Percentiles rank a stretch among this genome's conserved stretches.
Conservation (phyloP, 2,329 filamentous ascomycete genomes). For the Aspergillus awamori region DNA sequence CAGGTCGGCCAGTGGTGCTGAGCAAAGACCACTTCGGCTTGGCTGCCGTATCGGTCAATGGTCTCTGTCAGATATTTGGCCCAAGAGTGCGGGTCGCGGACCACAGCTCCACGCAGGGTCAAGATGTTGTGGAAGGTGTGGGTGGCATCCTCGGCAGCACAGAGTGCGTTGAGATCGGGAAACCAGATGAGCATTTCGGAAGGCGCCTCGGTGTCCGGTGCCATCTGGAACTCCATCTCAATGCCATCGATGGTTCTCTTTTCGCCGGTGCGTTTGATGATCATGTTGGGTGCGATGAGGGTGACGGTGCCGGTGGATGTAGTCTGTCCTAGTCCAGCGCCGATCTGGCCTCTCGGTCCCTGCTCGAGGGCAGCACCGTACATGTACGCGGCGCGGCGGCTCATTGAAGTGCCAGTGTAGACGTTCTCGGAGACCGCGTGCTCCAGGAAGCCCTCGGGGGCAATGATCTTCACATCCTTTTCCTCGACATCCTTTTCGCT, state of each 20-base stretch:
- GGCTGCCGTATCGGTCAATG: constrained; percentile 34
- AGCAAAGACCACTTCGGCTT: constrained; percentile 40
- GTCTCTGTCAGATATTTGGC: constrained; percentile 40
- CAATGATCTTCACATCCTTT: constrained; percentile 29
- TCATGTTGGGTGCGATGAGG: constrained; percentile 40
- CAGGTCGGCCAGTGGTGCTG: constrained; percentile 48
- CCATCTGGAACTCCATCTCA: constrained; percentile 46
- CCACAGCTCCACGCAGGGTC: constrained; percentile 46
- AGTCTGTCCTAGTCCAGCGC: constrained; percentile 41
- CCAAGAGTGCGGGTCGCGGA: constrained; percentile 47
- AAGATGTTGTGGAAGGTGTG: constrained; percentile 48
- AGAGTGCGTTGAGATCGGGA: constrained; percentile 41
- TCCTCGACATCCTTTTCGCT: constrained; percentile 11
- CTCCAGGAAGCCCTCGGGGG: constrained; percentile 45
- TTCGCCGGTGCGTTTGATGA: constrained; percentile 37
- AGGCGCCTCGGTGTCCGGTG: constrained; percentile 47
- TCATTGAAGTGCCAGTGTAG: constrained; percentile 43
- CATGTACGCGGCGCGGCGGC: constrained; percentile 43
- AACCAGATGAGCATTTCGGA: constrained; percentile 48
- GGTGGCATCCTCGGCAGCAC: constrained; percentile 44
- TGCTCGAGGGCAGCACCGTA: constrained; percentile 39
- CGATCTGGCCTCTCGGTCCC: constrained; percentile 39
- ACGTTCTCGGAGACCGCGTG: constrained; percentile 45
- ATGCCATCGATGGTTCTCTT: constrained; percentile 38
- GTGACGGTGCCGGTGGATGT: constrained; percentile 31